phyloP scores from a whole-genome alignment of 306 rosid species.

The Carpinus viminea region DNA sequence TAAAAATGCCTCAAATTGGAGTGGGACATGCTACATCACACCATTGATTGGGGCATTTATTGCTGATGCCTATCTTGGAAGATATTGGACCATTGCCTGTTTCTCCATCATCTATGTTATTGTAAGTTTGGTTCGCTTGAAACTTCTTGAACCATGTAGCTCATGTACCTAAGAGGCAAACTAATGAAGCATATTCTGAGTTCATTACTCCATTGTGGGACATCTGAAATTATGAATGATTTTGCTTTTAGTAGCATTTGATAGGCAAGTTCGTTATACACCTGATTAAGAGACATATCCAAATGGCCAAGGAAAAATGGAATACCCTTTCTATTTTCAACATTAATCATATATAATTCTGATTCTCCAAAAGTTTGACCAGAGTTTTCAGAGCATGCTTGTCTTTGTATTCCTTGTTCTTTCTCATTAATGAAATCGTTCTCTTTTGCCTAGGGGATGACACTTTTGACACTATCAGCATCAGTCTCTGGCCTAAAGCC shows the following conservation, averaged over 20 bases:
- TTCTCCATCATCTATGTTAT: slow-evolving; percentile 67
- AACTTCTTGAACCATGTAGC: background rate
- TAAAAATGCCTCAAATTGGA: slow-evolving; percentile 60
- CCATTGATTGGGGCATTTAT: slow-evolving; percentile 81
- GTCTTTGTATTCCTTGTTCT: background rate
- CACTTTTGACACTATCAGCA: slow-evolving; percentile 75
- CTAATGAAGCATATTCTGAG: background rate
- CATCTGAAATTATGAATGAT: background rate
- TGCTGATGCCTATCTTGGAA: slow-evolving; percentile 83
- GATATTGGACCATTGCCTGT: slow-evolving; percentile 73
- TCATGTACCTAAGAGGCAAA: background rate
- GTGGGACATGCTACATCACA: slow-evolving; percentile 76
- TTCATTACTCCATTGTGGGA: background rate
- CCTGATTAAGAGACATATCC: background rate
- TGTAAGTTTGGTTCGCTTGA: slow-evolving; percentile 45
- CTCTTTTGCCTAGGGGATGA: slow-evolving; percentile 61
- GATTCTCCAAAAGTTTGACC: background rate
- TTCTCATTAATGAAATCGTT: background rate
- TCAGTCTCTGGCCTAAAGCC: slow-evolving; percentile 66
- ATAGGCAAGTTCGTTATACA: background rate
- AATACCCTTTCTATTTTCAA: background rate
- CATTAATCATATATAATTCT: background rate
- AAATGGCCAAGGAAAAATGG: background rate
- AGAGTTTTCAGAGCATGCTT: background rate
- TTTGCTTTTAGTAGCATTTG: background rate